Base-by-base conservation (phyloP, 176 grass and related monocot genomes). In the Echinochloa phyllopogon region DNA sequence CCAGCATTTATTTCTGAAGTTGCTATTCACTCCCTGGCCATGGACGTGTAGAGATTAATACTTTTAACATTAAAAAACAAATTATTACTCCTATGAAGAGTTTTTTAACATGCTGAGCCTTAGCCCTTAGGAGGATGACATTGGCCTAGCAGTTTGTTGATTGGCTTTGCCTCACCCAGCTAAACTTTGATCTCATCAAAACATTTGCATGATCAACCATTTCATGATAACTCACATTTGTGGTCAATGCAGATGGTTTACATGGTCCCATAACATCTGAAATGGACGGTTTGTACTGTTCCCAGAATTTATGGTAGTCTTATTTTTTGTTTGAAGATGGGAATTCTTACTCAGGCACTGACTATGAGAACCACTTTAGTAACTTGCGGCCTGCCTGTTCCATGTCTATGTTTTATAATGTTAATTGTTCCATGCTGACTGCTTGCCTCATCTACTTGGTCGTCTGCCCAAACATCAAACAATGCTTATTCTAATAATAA, bases 401-500 rank as follows among this genome's bases (percentile, higher is more conserved):
- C 61, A 52, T 10, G 57, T 27, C 75, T 69, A 62, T 2, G 49
- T 68, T 29, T 21, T 48, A 59, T 38, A 72, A 0, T 73, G 15
- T 73, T 17, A 9, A 17, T 81, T 14, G 65, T 65, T 45, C 47
- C 17, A 21, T 66, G 68, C 24, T 79, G 58, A 50, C 47, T 73
- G 70, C 48, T 25, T 56, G 50, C 33, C 17, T 84, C 4, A 72
- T 41, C 36, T 80, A 63, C 80, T 47, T 1, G n/a, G 14, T 74
- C 43, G 9, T 73, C 38, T 64, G 48, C 12, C 8, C 12, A 12
- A 23, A 70, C 15, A 63, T 5, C 12, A 12, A 23, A 70, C 15
- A 63, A 63, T 70, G 65, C 5, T 55, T 78, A 44, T 76, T 75
- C 70, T 82, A 15, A 61, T 36, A 65, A 70, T 12, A 61, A 44